Evolutionary conservation across 371 early-diverging fungal genomes (phyloP).

Genomic region (Chytridiales sp.): DNA sequence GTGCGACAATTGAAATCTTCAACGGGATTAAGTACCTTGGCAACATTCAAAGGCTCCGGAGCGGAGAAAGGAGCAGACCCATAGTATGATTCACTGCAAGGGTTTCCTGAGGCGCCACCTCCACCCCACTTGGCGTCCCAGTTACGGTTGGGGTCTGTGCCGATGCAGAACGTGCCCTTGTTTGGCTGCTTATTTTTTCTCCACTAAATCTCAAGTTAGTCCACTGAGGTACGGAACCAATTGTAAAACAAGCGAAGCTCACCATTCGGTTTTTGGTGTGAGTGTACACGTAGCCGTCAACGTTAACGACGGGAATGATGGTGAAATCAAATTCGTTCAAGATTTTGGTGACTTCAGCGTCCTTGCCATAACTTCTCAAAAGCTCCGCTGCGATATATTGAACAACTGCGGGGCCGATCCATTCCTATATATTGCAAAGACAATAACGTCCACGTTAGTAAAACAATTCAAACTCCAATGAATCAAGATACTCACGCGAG

Average conservation of each 20-base stretch:
- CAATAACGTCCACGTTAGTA: background rate
- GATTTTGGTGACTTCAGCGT: constrained; percentile 34
- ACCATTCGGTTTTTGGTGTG: constrained; percentile 29
- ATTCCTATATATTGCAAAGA: constrained; percentile 17
- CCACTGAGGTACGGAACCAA: too few species aligned
- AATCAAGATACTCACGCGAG: constrained; percentile 13
- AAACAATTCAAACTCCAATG: background rate
- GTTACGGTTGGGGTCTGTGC: constrained; percentile 36
- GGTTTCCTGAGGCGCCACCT: constrained; percentile 27
- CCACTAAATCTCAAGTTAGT: constrained; percentile 7
- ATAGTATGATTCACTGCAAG: constrained; percentile 33
- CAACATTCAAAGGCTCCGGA: constrained; percentile 19
- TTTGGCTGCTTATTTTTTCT: constrained; percentile 33
- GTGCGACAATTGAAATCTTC: background rate
- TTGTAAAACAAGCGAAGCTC: too few species aligned
- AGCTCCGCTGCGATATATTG: constrained; percentile 32
- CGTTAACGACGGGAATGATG: constrained; percentile 57
- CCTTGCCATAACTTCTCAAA: constrained; percentile 43
- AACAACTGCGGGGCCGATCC: constrained; percentile 40
- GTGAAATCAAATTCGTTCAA: constrained; percentile 45
- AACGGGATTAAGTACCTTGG: constrained; percentile 5
- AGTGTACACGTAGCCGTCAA: constrained; percentile 40
- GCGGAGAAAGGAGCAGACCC: constrained; percentile 27
- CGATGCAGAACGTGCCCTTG: constrained; percentile 22
- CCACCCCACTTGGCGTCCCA: constrained; percentile 31